Percentiles rank a stretch among this genome's conserved stretches.
phyloP scores from a whole-genome alignment of 73 alveolate species.

The Paramecium primaurelia region DNA sequence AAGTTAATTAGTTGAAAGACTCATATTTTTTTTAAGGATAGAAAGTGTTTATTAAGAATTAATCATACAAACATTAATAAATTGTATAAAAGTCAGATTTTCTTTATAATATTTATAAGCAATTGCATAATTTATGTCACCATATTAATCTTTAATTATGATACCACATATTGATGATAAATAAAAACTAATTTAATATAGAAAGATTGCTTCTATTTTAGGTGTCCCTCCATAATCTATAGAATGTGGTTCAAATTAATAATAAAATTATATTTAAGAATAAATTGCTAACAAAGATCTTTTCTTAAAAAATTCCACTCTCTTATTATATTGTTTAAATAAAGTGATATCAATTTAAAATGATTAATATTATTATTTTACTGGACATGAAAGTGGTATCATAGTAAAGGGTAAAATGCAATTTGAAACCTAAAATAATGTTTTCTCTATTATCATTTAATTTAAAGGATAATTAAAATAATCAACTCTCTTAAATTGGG shows the following conservation, averaged over 20 bases:
- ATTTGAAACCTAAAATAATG: not conserved
- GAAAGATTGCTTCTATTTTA: not conserved
- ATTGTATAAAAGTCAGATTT: conserved; percentile 14
- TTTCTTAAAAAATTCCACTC: not conserved
- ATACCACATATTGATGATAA: not conserved
- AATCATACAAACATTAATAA: not conserved
- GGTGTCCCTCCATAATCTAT: not conserved
- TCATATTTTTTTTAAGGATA: not conserved
- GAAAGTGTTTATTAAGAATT: not conserved
- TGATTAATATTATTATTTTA: conserved; percentile 19
- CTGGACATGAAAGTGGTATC: not conserved
- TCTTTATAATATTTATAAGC: not conserved
- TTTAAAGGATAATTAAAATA: not conserved
- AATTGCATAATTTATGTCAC: conserved; percentile 19
- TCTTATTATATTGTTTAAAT: not conserved
- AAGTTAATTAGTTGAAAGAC: not conserved
- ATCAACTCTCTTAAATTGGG: not conserved
- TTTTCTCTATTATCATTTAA: not conserved
- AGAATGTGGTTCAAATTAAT: not conserved
- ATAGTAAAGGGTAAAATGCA: not conserved
- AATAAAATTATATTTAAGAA: not conserved
- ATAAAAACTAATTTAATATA: not conserved
- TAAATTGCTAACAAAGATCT: not conserved
- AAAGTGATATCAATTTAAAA: not conserved
- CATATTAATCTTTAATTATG: not conserved